Conservation (phyloP, 2,329 filamentous ascomycete genomes). For the Paecilomyces variotii region DNA sequence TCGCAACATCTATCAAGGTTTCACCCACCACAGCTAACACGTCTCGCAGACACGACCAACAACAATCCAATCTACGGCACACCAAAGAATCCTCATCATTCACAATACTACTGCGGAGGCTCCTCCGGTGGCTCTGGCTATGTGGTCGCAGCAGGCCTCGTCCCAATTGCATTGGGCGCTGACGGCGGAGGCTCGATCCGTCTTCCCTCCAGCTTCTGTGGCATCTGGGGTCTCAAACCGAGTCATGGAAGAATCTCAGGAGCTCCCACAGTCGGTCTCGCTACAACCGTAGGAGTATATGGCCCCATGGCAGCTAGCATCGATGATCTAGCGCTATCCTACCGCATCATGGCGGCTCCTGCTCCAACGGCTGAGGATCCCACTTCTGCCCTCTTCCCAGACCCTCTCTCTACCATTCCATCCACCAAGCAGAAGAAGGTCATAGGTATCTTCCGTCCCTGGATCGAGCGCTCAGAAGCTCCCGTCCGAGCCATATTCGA, state of each 20-base stretch:
- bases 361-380: constrained; percentile 50
- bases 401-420: constrained; percentile 41
- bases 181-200: constrained; percentile 71
- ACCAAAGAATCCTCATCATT: constrained; percentile 69
- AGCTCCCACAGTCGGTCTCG: constrained; percentile 51
- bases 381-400: constrained; percentile 54
- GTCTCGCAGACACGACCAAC: constrained; percentile 59
- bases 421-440: constrained; percentile 40
- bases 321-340: constrained; percentile 72
- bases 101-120: constrained; percentile 68
- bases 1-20: background rate
- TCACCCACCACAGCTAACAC: constrained; percentile 1
- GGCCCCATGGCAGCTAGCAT: constrained; percentile 72
- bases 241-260: constrained; percentile 61
- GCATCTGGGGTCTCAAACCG: constrained; percentile 73
- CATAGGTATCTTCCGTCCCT: constrained; percentile 62
- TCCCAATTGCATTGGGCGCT: constrained; percentile 64
- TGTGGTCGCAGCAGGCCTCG: constrained; percentile 58
- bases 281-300: constrained; percentile 56
- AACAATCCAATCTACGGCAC: constrained; percentile 71
- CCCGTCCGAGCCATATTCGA: constrained; percentile 56
- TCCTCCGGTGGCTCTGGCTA: constrained; percentile 73
- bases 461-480: constrained; percentile 62
- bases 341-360: constrained; percentile 68
- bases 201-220: constrained; percentile 67